Evolutionary conservation across 768 basidiomycete species (phyloP), one percentile per base, ranked within the genome.

Genomic region (Fistulinella prunicolor): DNA sequence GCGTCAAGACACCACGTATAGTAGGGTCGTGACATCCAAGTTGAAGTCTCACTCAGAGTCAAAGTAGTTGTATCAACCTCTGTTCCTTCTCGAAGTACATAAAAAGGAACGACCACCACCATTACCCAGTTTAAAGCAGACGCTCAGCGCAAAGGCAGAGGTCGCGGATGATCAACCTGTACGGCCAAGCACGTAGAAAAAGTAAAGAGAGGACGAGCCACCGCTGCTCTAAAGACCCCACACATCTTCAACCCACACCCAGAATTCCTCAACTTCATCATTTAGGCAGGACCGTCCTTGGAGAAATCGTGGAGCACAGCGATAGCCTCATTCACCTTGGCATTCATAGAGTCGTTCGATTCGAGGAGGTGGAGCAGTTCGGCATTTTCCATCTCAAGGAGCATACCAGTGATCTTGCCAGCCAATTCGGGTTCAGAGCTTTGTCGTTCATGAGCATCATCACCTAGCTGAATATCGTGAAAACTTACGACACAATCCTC

Each of bases 341-440:
- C 73, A 62, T 81, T 81, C 78, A 99, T 82, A 36, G 94, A 82
- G 9, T 92, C 90, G 19, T 75, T 73, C 46, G 82, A 73, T 51
- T 95, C 93, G 59, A 98, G 72, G 42, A 99, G 81, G 71, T 90
- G 86, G 23, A 98, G 73, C 42, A 99, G 78, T 71, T 98, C 96
- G 40, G 78, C 64, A 73, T 95, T 95, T 70, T 97, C 94, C 95
- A 99, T 98, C 82, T 99, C 94, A 55, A 97, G 82, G 63, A 97
- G 77, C 94, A 97, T 97, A 47, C 93, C 94, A 37, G 94, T 97
- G 69, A 97, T 96, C 80, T 97, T 97, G 52, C 96, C 96, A 56
- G 96, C 94, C 64, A 96, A 76, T 19, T 95, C 94, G 49, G 94
- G 91, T 61, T 98, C 86, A 48, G 84, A 67, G 20, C 86, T 91